phyloP scores from a whole-genome alignment of 116 monocot genomes.

The Posidonia oceanica region DNA sequence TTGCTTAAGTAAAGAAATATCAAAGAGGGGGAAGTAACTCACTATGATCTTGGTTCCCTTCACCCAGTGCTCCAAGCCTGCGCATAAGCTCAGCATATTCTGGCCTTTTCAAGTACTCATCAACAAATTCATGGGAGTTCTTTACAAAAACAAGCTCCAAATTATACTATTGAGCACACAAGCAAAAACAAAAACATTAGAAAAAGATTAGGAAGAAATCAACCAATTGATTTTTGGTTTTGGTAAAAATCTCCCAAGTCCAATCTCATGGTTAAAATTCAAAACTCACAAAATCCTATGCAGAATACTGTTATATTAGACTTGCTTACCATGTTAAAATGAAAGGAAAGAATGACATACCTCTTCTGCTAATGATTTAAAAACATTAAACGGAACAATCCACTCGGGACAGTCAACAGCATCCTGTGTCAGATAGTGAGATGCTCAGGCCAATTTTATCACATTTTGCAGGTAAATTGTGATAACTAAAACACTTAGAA shows the following conservation, averaged over 20 bases:
- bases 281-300: background rate
- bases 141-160: slow-evolving; percentile 83
- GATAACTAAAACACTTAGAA: background rate
- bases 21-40: slow-evolving; percentile 4
- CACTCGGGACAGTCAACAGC: slow-evolving; percentile 97
- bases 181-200: background rate
- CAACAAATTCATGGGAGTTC: slow-evolving; percentile 87
- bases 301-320: background rate
- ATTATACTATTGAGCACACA: slow-evolving; percentile 50
- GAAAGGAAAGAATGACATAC: slow-evolving; percentile 13
- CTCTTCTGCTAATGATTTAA: slow-evolving; percentile 89
- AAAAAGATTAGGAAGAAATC: background rate
- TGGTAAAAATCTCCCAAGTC: too few relatives aligned
- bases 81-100: slow-evolving; percentile 92
- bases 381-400: slow-evolving; percentile 85
- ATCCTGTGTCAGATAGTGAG: slow-evolving; percentile 38
- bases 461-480: background rate
- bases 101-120: slow-evolving; percentile 70
- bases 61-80: slow-evolving; percentile 85
- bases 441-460: background rate
- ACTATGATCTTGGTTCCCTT: slow-evolving; percentile 84
- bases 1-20: background rate
- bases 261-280: background rate
- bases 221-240: background rate
- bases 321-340: too few relatives aligned